A percentile compares a stretch with the other conserved stretches of the same genome.
phyloP scores from a whole-genome alignment of 345 rosid genomes.

The Lagerstroemia speciosa region DNA sequence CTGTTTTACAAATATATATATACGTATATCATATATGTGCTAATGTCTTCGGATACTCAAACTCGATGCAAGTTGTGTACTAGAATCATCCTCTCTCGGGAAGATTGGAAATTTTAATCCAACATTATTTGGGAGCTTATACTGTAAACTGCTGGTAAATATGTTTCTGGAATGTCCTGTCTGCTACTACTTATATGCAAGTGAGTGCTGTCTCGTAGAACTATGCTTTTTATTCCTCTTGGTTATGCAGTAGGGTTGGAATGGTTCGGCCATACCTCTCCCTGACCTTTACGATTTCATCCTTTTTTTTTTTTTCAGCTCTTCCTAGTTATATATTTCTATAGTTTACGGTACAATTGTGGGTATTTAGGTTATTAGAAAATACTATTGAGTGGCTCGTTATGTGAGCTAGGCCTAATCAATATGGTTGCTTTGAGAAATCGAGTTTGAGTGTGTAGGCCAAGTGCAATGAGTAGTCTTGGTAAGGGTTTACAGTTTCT shows the following conservation, averaged over 20 bases:
- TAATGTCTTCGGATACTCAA: background rate
- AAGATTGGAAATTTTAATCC: background rate
- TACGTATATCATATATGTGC: background rate
- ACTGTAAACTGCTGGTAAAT: background rate
- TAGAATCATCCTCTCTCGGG: background rate
- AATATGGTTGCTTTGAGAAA: too few relatives aligned
- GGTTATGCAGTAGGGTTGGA: background rate
- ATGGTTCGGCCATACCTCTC: background rate
- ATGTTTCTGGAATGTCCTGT: background rate
- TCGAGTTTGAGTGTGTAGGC: too few relatives aligned
- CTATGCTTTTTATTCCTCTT: background rate
- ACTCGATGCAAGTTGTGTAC: background rate
- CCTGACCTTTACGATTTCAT: background rate
- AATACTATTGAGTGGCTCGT: background rate
- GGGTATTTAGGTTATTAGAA: background rate
- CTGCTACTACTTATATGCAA: background rate
- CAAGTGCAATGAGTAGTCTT: too few relatives aligned
- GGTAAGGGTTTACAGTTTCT: too few relatives aligned
- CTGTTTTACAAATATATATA: background rate
- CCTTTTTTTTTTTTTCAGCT: background rate
- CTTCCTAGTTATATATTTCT: background rate
- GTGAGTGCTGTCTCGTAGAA: background rate
- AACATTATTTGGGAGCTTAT: background rate
- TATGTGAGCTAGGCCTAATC: too few relatives aligned
- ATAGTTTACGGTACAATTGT: background rate